phyloP scores from a whole-genome alignment of 2,329 filamentous ascomycete genomes.

The Botrytis byssoidea region DNA sequence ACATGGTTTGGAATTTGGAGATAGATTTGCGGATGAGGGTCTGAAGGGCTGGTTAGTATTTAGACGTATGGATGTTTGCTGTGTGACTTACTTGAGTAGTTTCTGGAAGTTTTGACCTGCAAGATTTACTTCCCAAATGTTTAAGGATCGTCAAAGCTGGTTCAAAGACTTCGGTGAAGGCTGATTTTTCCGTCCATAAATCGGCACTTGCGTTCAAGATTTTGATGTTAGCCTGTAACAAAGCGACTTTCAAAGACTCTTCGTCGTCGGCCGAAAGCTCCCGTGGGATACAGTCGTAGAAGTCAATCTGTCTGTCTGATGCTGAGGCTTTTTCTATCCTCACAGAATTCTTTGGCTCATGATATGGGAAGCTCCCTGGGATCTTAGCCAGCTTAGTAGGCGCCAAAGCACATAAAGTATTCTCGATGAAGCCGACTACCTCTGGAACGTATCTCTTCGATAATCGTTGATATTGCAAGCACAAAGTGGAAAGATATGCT shows the following conservation, averaged over 20 bases:
- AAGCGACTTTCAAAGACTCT: constrained; percentile 51
- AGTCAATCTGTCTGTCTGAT: constrained; percentile 53
- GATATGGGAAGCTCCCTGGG: constrained; percentile 60
- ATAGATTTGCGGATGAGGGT: constrained; percentile 30
- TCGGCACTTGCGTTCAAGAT: constrained; percentile 68
- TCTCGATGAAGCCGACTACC: constrained; percentile 75
- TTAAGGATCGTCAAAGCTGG: constrained; percentile 59
- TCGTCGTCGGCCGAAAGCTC: constrained; percentile 33
- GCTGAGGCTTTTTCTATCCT: constrained; percentile 49
- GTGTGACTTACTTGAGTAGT: constrained; percentile 31
- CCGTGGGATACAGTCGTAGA: constrained; percentile 53
- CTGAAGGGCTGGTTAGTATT: constrained; percentile 24
- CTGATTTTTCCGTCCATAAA: constrained; percentile 68
- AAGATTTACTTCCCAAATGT: constrained; percentile 57
- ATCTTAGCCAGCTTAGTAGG: constrained; percentile 49
- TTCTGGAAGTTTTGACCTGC: constrained; percentile 50
- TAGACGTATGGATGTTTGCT: not conserved
- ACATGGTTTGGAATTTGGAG: constrained; percentile 51
- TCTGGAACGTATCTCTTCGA: constrained; percentile 90
- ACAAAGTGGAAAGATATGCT: constrained; percentile 74
- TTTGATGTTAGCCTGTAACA: constrained; percentile 61
- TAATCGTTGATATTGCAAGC: constrained; percentile 76
- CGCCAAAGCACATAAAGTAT: constrained; percentile 68
- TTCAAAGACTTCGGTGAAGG: constrained; percentile 77
- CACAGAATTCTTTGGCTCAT: constrained; percentile 52